Percentiles rank a stretch among this genome's conserved stretches.
phyloP scores from a whole-genome alignment of 1,284 basidiomycete species.

The Trichosporon faecale region DNA sequence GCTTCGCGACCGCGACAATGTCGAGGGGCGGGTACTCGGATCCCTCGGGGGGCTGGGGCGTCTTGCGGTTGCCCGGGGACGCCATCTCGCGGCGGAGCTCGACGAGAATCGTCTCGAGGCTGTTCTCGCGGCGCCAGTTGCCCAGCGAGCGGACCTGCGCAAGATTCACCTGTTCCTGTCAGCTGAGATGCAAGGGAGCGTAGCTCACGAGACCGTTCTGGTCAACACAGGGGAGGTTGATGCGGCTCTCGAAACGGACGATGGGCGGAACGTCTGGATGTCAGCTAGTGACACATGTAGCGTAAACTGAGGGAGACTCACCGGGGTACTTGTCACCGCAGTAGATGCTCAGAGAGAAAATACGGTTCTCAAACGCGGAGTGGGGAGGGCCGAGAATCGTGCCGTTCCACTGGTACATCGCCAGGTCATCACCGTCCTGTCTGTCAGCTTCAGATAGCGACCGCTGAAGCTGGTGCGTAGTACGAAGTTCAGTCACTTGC shows the following conservation, averaged over 20 bases:
- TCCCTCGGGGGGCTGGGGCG: conserved; percentile 91
- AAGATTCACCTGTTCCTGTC: conserved; percentile 61
- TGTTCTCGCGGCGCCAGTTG: conserved; percentile 70
- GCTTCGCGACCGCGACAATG: conserved; percentile 42
- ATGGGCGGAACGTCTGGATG: conserved; percentile 45
- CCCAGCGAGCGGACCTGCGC: conserved; percentile 66
- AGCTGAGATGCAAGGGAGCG: not conserved
- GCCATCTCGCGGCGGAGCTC: conserved; percentile 95
- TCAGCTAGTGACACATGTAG: not conserved
- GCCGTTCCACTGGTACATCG: conserved; percentile 98
- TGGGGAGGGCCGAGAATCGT: conserved; percentile 98
- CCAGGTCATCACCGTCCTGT: conserved; percentile 79
- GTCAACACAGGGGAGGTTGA: conserved; percentile 93
- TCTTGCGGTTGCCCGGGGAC: conserved; percentile 81
- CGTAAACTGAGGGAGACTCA: conserved; percentile 53
- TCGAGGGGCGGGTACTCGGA: conserved; percentile 54
- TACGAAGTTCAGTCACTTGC: too few relatives aligned
- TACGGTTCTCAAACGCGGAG: conserved; percentile 96
- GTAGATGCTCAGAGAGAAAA: conserved; percentile 90
- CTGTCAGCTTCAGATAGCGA: not conserved
- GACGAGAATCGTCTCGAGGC: conserved; percentile 83
- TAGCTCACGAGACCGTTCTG: conserved; percentile 61
- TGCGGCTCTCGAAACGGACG: conserved; percentile 72
- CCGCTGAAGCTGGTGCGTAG: not conserved
- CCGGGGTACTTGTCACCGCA: conserved; percentile 85